A percentile compares a stretch with the other conserved stretches of the same genome.
phyloP scores from a whole-genome alignment of 805 yeast species.

The Pichia rugopelliculosa region DNA sequence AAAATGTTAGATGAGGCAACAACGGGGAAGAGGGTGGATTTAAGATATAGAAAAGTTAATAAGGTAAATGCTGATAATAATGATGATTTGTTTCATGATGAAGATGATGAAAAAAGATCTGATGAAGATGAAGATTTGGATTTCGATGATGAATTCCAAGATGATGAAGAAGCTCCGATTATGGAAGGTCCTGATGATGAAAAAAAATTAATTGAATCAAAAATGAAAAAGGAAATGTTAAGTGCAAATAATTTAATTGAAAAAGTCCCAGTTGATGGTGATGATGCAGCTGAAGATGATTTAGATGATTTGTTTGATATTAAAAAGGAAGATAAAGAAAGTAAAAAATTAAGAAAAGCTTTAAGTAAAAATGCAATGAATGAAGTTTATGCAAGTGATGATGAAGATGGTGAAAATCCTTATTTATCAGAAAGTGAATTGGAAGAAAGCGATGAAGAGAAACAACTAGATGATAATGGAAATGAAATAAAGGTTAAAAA shows the following conservation, averaged over 20 bases:
- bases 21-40: conserved; percentile 45
- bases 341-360: conserved; percentile 76
- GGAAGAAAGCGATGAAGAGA: conserved; percentile 37
- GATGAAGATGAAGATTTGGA: conserved; percentile 84
- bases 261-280: conserved; percentile 53
- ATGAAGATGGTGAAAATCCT: conserved; percentile 57
- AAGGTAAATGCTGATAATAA: conserved; percentile 32
- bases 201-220: conserved; percentile 77
- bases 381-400: conserved; percentile 83
- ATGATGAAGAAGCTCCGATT: conserved; percentile 97
- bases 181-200: conserved; percentile 96
- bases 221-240: conserved; percentile 78
- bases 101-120: conserved; percentile 39
- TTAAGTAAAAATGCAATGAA: conserved; percentile 79
- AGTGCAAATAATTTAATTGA: conserved; percentile 65
- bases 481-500: neutral
- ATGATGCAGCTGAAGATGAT: conserved; percentile 56
- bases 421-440: conserved; percentile 66
- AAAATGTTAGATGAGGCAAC: conserved; percentile 65
- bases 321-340: conserved; percentile 82
- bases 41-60: conserved; percentile 36
- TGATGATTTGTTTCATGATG: conserved; percentile 24
- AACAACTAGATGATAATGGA: conserved; percentile 8
- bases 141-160: conserved; percentile 94
- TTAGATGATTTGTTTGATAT: conserved; percentile 62